Evolutionary conservation across 805 yeast genomes (phyloP).

Genomic region (Allodekkera sacchari): DNA sequence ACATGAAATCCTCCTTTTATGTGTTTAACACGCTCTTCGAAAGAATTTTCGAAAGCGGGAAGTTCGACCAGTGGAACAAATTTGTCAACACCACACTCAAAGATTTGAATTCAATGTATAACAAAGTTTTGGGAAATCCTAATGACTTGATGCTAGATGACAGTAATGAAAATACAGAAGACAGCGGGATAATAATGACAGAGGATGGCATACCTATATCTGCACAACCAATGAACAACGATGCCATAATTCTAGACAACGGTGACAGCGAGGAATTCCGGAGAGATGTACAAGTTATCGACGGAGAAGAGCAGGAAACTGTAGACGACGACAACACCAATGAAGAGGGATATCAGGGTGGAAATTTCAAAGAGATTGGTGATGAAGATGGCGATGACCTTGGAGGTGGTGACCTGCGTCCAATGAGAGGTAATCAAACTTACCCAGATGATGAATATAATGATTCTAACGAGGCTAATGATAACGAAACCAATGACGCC

Average conservation of each 20-base stretch:
- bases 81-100: constrained; percentile 40
- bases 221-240: constrained; percentile 14
- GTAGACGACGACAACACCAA: background rate
- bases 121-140: constrained; percentile 47
- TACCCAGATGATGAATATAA: constrained; percentile 5
- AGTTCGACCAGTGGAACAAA: constrained; percentile 35
- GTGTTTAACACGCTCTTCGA: constrained; percentile 25
- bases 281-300: constrained; percentile 24
- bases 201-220: constrained; percentile 9
- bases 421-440: constrained; percentile 23
- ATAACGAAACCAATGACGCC: no score
- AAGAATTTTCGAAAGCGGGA: constrained; percentile 18
- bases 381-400: constrained; percentile 13
- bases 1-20: constrained; percentile 23
- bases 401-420: constrained; percentile 26
- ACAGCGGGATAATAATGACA: constrained; percentile 1
- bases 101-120: constrained; percentile 47
- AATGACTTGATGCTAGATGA: constrained; percentile 16
- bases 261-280: constrained; percentile 39
- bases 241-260: constrained; percentile 26
- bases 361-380: constrained; percentile 12
- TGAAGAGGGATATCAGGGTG: constrained; percentile 14
- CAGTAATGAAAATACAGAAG: constrained; percentile 3
- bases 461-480: constrained; percentile 3
- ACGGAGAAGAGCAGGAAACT: constrained; percentile 14